A percentile compares a stretch with the other conserved stretches of the same genome.
Conservation (phyloP, 306 rosid genomes). For the Sicyos baderoa region DNA sequence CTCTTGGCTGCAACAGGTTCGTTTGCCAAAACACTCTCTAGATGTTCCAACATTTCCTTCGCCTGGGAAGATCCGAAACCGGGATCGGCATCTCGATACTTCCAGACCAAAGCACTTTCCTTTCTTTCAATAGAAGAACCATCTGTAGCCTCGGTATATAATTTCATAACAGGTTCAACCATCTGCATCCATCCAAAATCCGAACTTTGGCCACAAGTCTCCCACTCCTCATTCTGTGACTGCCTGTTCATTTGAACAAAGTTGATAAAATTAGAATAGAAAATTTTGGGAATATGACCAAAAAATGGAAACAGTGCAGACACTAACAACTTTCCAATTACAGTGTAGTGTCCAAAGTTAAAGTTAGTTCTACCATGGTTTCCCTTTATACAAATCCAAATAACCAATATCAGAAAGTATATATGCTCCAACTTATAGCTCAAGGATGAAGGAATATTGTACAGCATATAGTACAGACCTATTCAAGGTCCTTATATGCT, state of each 20-base stretch:
- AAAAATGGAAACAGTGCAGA: background rate
- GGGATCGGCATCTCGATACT: constrained; percentile 63
- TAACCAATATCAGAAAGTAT: background rate
- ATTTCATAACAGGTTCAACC: constrained; percentile 63
- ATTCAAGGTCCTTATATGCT: too few relatives aligned
- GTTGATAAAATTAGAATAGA: background rate
- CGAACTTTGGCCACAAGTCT: constrained; percentile 40
- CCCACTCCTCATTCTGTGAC: constrained; percentile 50
- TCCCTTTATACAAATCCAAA: background rate
- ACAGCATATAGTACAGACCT: too few relatives aligned
- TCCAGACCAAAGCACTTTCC: constrained; percentile 83
- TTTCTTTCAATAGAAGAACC: constrained; percentile 65
- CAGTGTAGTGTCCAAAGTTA: background rate
- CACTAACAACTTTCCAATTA: background rate
- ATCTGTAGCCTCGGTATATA: constrained; percentile 77
- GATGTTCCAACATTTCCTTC: constrained; percentile 77
- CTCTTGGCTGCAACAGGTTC: constrained; percentile 80
- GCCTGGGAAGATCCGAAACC: constrained; percentile 79
- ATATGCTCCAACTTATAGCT: background rate
- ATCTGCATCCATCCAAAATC: constrained; percentile 78
- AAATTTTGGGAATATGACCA: background rate
- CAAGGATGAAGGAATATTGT: too few relatives aligned
- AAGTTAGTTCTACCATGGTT: background rate
- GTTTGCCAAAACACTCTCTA: constrained; percentile 76
- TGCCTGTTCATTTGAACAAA: constrained; percentile 34